Evolutionary conservation across 805 yeast species (phyloP), one percentile per base, ranked within the genome.

Genomic region (Wickerhamiella lipophila): DNA sequence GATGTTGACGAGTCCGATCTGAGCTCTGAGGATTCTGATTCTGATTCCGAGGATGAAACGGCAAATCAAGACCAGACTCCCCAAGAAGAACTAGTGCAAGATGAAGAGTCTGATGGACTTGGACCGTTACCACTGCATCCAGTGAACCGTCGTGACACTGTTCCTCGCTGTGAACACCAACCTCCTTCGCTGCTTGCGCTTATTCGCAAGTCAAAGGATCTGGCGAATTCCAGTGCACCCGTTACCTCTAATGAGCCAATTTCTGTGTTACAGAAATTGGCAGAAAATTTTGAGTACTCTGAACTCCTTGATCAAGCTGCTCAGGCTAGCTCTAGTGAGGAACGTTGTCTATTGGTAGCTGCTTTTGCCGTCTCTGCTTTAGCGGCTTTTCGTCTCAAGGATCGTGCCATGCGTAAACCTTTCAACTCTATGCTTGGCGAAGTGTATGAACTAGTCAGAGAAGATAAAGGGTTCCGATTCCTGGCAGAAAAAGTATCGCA

Each of bases 371-470:
- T 84, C 3, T 78, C 88, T 22, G 75, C 74, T 50, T 63, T 88
- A 7, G 78, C 96, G 0, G 70, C 82, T 9, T 73, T 77, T 57
- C 70, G 96, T 51, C 75, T 76, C 30, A 87, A 83, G 57, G 79
- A 78, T 43, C 73, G 98, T 56, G 78, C 81, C 47, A 63, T 75
- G 35, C 73, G 98, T 54, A 92, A 92, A 60, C 97, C 98, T 1
- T 92, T 92, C 66, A 92, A 87, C 61, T 97, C 98, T 8, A 69
- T 92, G 46, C 68, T 92, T 16, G 96, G 97, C 18, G 98, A 92
- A 62, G 88, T 96, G 0, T 92, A 65, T 63, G 98, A 92, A 64
- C 69, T 85, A 39, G 92, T 86, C 1, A 73, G 95, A 36, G 95
- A 86, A 53, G 95, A 85, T 58, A 65, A 74, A 46, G 88, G 88